Percentiles rank a stretch among this genome's conserved stretches.
Evolutionary conservation across 1,284 basidiomycete genomes (phyloP).

Genomic region (Ustilago hordei): DNA sequence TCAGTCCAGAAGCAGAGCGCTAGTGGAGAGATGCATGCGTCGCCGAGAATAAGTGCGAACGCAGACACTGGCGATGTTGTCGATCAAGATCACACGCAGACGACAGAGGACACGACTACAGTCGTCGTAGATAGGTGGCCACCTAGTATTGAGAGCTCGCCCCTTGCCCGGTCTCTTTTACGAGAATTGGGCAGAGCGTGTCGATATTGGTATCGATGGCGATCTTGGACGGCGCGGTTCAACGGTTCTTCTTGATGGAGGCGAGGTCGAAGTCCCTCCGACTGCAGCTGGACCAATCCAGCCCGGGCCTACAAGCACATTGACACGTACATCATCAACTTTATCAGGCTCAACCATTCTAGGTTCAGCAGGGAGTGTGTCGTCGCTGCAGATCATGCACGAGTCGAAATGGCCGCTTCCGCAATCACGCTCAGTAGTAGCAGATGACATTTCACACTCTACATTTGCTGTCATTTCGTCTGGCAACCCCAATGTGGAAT

Average conservation of each 20-base stretch:
- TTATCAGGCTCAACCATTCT: conserved; percentile 10
- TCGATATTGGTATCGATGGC: conserved; percentile 24
- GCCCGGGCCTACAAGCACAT: not conserved
- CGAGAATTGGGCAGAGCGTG: conserved; percentile 27
- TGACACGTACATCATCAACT: not conserved
- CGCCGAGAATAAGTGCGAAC: not conserved
- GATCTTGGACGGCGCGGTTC: conserved; percentile 29
- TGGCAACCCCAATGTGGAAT: not conserved
- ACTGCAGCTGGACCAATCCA: not conserved
- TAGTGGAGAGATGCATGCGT: not conserved
- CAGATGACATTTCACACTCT: not conserved
- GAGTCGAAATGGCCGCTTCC: conserved; percentile 14
- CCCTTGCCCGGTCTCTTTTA: conserved; percentile 30
- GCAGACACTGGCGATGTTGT: not conserved
- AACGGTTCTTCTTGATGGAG: not conserved
- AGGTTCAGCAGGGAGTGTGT: conserved; percentile 2
- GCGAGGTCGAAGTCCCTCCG: not conserved
- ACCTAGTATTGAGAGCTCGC: conserved; percentile 6
- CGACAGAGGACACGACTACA: not conserved
- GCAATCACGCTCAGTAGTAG: not conserved
- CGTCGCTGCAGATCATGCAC: conserved; percentile 4
- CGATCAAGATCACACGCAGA: not conserved
- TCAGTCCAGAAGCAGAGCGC: too few species aligned
- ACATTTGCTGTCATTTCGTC: conserved; percentile 12
- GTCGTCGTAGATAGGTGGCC: not conserved